Base-by-base conservation (phyloP, 805 yeast genomes). In the Candida loeiensis region DNA sequence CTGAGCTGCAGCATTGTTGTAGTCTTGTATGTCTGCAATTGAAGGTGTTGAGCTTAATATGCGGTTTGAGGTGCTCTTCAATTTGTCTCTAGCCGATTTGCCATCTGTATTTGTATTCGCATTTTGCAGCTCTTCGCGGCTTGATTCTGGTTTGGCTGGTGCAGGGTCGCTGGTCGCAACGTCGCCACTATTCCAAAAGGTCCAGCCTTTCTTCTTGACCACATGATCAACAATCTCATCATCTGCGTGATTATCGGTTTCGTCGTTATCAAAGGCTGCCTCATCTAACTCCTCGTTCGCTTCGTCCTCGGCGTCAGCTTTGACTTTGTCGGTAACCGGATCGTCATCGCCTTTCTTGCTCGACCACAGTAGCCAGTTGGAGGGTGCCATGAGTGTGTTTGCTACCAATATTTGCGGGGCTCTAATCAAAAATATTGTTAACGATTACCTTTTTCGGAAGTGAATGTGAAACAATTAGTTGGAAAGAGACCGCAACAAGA, bases 191-290 rank as follows among this genome's bases (percentile, higher is more conserved):
- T 48, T 61, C 73, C 73, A 67, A 44, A 68, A 66, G 15, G 53
- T 51, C 72, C 72, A 67, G 32, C 48, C 53, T 48, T 53, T 59
- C 49, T 50, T 63, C 13, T 56, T 46, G 41, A 44, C 19, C 3
- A 56, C 51, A 31, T 61, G 63, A 29, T 64, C 70, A 27, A 58
- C 66, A 3, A 61, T 47, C 35, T 59, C 69, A 41, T 64, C 68
- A 7, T 45, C 45, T 6, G 46, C 48, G 4, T 44, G 50, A 12
- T 45, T 50, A 24, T 52, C 54, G 27, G 25, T 11, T 7, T 48
- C 47, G 13, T 47, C 46, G 15, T 45, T 40, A 13, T 33, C 43
- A 18, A 18, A 6, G 6, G 13, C 29, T 8, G 21, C 19, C 19
- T 39, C 31, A 6, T 6, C 24, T 18, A 31, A 22, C 25, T 37